Evolutionary conservation across 2,329 filamentous ascomycete genomes (phyloP).

Genomic region (Pestalotiopsis sp.): DNA sequence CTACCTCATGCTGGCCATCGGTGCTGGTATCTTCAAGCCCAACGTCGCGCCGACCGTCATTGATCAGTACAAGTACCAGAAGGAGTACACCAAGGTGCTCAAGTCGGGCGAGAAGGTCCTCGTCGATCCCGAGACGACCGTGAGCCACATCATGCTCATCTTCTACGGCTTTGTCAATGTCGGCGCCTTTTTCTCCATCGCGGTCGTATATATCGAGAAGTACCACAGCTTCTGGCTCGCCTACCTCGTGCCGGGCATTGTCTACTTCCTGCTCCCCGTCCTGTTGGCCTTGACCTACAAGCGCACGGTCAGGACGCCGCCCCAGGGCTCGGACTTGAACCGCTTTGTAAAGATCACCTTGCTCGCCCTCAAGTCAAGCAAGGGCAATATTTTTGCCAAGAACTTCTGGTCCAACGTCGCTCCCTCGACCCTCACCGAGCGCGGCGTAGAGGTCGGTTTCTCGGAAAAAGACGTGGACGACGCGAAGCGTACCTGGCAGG

Average conservation of each 20-base stretch:
- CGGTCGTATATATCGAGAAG: slow-evolving; percentile 62
- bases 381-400: slow-evolving; percentile 29
- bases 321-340: slow-evolving; percentile 65
- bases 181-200: slow-evolving; percentile 52
- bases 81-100: slow-evolving; percentile 55
- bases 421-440: slow-evolving; percentile 42
- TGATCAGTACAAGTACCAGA: slow-evolving; percentile 67
- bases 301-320: slow-evolving; percentile 57
- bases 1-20: slow-evolving; percentile 55
- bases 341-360: slow-evolving; percentile 39
- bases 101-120: slow-evolving; percentile 68
- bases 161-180: slow-evolving; percentile 54
- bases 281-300: slow-evolving; percentile 61
- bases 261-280: slow-evolving; percentile 62
- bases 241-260: slow-evolving; percentile 40
- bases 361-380: neutral
- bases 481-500: slow-evolving; percentile 53
- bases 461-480: slow-evolving; percentile 56
- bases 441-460: neutral
- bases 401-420: slow-evolving; percentile 62
- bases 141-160: slow-evolving; percentile 70
- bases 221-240: slow-evolving; percentile 65
- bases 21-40: slow-evolving; percentile 80
- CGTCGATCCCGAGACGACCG: slow-evolving; percentile 69
- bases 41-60: slow-evolving; percentile 75